Evolutionary conservation across 2,329 filamentous ascomycete genomes (phyloP), one percentile per base, ranked within the genome.

Genomic region (Paracorniculantispora psalliotae): DNA sequence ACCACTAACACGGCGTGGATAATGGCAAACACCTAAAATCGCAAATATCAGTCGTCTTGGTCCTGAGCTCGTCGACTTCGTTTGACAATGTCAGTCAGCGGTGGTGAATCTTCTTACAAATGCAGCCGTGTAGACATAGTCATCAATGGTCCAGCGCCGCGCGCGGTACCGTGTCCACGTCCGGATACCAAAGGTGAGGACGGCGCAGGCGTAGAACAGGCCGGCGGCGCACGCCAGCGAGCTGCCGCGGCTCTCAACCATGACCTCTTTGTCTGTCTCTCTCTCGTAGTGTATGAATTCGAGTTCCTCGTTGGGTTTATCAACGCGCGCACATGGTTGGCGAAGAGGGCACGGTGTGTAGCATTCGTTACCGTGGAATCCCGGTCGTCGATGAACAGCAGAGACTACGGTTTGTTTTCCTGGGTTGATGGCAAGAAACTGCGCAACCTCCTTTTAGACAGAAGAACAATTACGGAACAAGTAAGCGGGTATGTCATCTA

Each of bases 91-190:
- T n/a, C n/a, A n/a, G n/a, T n/a, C n/a, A n/a, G n/a, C n/a, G n/a
- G n/a, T n/a, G n/a, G n/a, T n/a, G n/a, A n/a, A n/a, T n/a, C n/a
- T n/a, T 25, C 52, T 55, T 55, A 57, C 54, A 46, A 57, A 57
- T 23, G 54, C 33, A 43, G 33, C 19, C n/a, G 46, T 44, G 37
- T 48, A 57, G 15, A 23, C n/a, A 23, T 57, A 57, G 23, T 57
- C 44, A 21, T 57, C 54, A 13, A 57, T 15, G 6, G 2, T n/a
- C 54, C 54, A 57, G 17, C 44, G 35, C 25, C 15, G 49, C 7
- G 44, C 35, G n/a, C 21, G 25, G 23, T 25, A 33, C 13, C 23
- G 39, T 15, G 23, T 30, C 43, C 43, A 57, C 15, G 46, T 21
- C 2, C 46, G 30, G n/a, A 41, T n/a, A 1, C 4, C 44, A 49